Conservation (phyloP, 208 protist species). For the Trypanosoma boissoni region DNA sequence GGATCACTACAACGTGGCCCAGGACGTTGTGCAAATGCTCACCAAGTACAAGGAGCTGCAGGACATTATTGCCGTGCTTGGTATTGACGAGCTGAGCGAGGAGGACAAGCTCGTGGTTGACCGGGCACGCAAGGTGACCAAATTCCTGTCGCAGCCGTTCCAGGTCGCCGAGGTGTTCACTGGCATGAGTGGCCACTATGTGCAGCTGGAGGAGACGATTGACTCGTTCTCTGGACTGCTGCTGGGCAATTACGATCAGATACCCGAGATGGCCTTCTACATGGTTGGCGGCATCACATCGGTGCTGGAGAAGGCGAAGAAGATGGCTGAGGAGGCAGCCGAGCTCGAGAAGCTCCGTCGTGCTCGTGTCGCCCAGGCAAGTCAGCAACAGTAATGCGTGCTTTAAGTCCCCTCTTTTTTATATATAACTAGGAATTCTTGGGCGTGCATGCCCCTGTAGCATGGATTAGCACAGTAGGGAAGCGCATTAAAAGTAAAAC, state of each 20-base stretch:
- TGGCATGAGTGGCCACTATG: constrained; percentile 94
- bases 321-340: constrained; percentile 82
- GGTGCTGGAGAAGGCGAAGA: constrained; percentile 91
- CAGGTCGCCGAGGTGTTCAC: constrained; percentile 97
- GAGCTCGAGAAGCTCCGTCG: constrained; percentile 63
- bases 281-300: constrained; percentile 96
- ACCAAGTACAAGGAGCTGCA: constrained; percentile 98
- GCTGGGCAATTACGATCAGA: constrained; percentile 94
- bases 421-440: constrained; percentile 11
- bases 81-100: constrained; percentile 99
- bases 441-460: neutral
- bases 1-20: constrained; percentile 97
- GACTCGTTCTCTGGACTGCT: constrained; percentile 93
- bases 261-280: constrained; percentile 97
- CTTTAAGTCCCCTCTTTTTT: neutral
- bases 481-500: neutral
- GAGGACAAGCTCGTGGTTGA: constrained; percentile 97
- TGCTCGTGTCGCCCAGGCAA: constrained; percentile 28
- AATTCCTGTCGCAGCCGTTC: constrained; percentile 98
- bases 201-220: constrained; percentile 93
- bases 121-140: constrained; percentile 89
- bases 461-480: neutral
- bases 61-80: constrained; percentile 99
- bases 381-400: constrained; percentile 1
- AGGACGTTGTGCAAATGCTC: constrained; percentile 95